phyloP scores from a whole-genome alignment of 805 yeast genomes.

The Yamadazyma scolyti region DNA sequence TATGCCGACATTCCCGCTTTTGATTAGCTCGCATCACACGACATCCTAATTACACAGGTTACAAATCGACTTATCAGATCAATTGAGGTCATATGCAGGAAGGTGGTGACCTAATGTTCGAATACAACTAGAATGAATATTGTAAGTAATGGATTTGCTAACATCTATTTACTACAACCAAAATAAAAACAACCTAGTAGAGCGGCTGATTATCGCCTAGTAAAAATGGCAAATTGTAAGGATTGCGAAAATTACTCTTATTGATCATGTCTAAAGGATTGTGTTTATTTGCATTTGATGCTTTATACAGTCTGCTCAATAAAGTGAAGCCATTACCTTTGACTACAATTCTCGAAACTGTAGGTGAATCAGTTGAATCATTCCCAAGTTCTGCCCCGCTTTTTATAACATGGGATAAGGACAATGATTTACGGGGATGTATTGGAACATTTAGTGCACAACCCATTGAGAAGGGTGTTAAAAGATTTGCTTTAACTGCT shows the following conservation, averaged over 20 bases:
- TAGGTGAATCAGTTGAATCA: conserved; percentile 8
- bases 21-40: no score
- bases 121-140: no score
- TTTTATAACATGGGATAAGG: conserved; percentile 83
- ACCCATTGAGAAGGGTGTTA: conserved; percentile 55
- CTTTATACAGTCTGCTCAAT: conserved; percentile 19
- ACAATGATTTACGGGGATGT: conserved; percentile 70
- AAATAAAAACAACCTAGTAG: no score
- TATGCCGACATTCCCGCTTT: no score
- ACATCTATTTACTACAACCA: no score
- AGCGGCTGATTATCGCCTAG: no score
- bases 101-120: no score
- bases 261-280: conserved; percentile 32
- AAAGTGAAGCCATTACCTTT: conserved; percentile 14
- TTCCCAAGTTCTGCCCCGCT: conserved; percentile 48
- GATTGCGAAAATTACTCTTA: not conserved
- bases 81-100: no score
- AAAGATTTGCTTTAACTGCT: conserved; percentile 52
- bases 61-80: no score
- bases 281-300: conserved; percentile 36
- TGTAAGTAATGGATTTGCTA: no score
- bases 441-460: conserved; percentile 77
- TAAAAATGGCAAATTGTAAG: not conserved
- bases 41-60: no score
- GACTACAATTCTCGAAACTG: conserved; percentile 9